Evolutionary conservation across 2,329 filamentous ascomycete species (phyloP), one percentile per base, ranked within the genome.

Genomic region (Epichloe typhina): DNA sequence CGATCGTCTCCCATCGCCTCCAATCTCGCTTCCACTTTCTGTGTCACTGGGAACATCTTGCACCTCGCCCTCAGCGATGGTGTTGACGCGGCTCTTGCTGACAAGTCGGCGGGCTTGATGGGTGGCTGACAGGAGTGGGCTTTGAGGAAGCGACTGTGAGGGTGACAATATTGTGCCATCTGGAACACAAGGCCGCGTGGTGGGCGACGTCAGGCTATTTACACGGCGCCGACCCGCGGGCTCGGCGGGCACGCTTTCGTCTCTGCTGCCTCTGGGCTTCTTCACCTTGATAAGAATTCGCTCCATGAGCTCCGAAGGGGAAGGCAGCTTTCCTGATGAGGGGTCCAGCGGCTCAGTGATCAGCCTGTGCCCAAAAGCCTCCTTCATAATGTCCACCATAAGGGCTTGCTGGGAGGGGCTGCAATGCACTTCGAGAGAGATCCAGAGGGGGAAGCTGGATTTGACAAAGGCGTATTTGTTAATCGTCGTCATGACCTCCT

Each of bases 381-480:
- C 82, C 61, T 83, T 84, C 79, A 97, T 95, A 55, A 88, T 93
- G 54, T 85, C 81, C 21, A 89, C 86, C 93, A 98, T 97, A 43
- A 80, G 77, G 19, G 80, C 74, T 66, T 98, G 93, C 64, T 97
- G 93, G 12, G 82, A 73, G 2, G 82, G 71, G 58, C 80, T 86
- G 75, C 93, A 97, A 64, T 97, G 93, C 4, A 97, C 90, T 66
- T 98, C 93, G 13, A 98, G 83, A 1, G 93, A 97, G 55, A 98
- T 83, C 72, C 93, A 95, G 15, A 98, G 74, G 0, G 93, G 93
- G 58, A 90, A 96, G 21, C 79, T 79, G n/a, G 87, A 89, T 51
- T 84, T 84, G 56, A 83, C 76, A 62, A 98, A 98, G 2, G 93
- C 93, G 64, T 96, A 96, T 64, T 91, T 90, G 67, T 90, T 88